These are phyloP conservation scores for Erythrobasidium yunnanense DNA, from an alignment of 768 basidiomycete species.

Conservation along the genomic window DNA sequence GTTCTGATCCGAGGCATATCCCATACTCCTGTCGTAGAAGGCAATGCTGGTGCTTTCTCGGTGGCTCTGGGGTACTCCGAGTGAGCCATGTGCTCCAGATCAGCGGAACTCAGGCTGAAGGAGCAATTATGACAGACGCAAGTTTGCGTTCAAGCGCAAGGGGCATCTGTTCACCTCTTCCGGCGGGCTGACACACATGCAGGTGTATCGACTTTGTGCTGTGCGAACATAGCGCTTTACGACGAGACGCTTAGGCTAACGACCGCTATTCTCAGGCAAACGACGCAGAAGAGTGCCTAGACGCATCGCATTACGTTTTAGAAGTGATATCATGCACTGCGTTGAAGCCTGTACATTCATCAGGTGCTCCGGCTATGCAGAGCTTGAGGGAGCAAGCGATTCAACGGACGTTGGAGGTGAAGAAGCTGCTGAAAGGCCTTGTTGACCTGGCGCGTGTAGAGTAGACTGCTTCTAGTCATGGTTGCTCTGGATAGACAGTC, in stretches of 20 bases:
- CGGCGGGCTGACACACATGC: background rate
- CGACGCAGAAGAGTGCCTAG: background rate
- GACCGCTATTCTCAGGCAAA: background rate
- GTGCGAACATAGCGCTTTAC: background rate
- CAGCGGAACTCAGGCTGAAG: background rate
- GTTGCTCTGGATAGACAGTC: background rate
- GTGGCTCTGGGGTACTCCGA: slow-evolving; percentile 13
- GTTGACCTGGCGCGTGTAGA: slow-evolving; percentile 16
- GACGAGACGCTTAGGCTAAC: background rate
- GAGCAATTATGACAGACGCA: background rate
- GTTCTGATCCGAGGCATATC: background rate
- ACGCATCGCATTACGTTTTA: background rate
- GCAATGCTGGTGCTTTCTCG: slow-evolving; percentile 1
- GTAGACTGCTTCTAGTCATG: background rate
- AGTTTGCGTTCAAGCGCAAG: background rate
- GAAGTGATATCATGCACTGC: background rate
- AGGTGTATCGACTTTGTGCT: background rate
- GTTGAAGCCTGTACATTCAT: background rate
- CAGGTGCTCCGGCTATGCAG: background rate
- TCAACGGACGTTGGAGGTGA: background rate
- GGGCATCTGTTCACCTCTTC: background rate
- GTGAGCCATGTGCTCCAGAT: no score
- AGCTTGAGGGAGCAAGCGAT: background rate
- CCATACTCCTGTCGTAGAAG: slow-evolving; percentile 1
- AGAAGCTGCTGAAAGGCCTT: slow-evolving; percentile 6